Conservation (phyloP, 768 basidiomycete genomes). For the Lactifluus piperatus region DNA sequence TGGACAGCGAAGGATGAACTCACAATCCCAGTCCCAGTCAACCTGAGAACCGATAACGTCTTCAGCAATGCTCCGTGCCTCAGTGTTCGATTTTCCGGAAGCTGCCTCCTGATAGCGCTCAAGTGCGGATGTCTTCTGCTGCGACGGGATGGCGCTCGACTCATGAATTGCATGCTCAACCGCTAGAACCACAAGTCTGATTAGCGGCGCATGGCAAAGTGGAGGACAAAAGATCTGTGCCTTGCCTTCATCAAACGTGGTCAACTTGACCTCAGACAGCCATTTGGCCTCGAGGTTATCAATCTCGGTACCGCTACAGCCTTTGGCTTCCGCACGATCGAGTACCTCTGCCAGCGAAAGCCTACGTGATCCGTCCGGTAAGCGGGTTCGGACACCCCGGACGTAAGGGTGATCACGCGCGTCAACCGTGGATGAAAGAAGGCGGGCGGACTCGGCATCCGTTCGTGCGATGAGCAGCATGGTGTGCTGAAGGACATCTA, state of each 20-base stretch:
- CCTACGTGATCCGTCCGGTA: slow-evolving; percentile 29
- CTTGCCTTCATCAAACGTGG: slow-evolving; percentile 80
- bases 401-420: slow-evolving; percentile 74
- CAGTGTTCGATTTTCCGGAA: slow-evolving; percentile 58
- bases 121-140: slow-evolving; percentile 47
- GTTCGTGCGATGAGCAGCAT: slow-evolving; percentile 89
- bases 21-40: slow-evolving; percentile 88
- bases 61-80: slow-evolving; percentile 63
- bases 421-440: slow-evolving; percentile 81
- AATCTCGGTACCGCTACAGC: slow-evolving; percentile 57
- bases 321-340: slow-evolving; percentile 55
- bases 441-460: slow-evolving; percentile 80
- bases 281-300: slow-evolving; percentile 70
- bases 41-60: slow-evolving; percentile 63
- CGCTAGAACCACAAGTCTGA: slow-evolving; percentile 30
- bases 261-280: slow-evolving; percentile 57
- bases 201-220: no score
- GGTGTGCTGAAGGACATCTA: slow-evolving; percentile 81
- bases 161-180: slow-evolving; percentile 48
- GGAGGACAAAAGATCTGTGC: not conserved
- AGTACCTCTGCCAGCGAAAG: slow-evolving; percentile 61
- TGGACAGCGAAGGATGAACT: slow-evolving; percentile 26
- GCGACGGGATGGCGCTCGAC: slow-evolving; percentile 32
- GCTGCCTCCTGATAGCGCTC: slow-evolving; percentile 51
- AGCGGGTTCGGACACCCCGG: slow-evolving; percentile 45